These are phyloP conservation scores for Auxenochlorella protothecoides DNA, from an alignment of 139 green algal genomes.

Conservation along the genomic window DNA sequence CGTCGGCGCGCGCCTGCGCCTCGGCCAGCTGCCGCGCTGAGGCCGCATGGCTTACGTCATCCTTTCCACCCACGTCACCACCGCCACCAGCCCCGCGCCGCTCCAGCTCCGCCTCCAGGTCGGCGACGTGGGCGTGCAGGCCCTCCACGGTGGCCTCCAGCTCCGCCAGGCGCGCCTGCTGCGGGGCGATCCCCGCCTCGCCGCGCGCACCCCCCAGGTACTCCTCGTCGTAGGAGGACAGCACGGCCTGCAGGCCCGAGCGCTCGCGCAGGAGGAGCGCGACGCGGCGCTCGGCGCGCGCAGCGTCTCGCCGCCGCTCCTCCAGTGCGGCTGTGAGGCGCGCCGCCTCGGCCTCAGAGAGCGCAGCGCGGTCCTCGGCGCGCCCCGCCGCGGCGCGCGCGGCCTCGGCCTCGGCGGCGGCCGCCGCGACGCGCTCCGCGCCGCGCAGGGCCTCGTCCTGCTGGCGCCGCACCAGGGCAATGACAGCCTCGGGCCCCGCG, in stretches of 20 bases:
- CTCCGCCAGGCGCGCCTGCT: constrained; percentile 17
- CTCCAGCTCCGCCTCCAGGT: too few species aligned
- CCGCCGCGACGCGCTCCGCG: neutral
- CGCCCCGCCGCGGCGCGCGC: neutral
- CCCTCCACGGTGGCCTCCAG: constrained; percentile 23
- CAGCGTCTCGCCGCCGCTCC: neutral
- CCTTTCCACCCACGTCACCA: too few species aligned
- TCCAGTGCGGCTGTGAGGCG: neutral
- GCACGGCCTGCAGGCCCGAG: constrained; percentile 35
- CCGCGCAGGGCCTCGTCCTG: neutral
- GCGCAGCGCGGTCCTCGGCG: neutral
- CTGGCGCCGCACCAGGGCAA: neutral
- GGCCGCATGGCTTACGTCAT: too few species aligned
- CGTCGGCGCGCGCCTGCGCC: constrained; percentile 5
- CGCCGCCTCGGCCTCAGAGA: neutral
- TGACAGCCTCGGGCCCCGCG: too few species aligned
- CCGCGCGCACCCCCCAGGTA: constrained; percentile 4
- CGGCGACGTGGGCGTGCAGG: constrained; percentile 16
- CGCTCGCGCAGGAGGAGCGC: constrained; percentile 34
- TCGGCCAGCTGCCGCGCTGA: neutral
- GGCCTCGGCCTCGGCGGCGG: neutral
- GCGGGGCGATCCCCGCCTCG: constrained; percentile 8
- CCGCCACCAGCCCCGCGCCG: too few species aligned
- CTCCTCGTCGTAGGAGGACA: constrained; percentile 44
- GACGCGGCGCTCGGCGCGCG: constrained; percentile 24